Evolutionary conservation across 1,139 yeast species (phyloP).

Genomic region (Kodamaea anthophila): DNA sequence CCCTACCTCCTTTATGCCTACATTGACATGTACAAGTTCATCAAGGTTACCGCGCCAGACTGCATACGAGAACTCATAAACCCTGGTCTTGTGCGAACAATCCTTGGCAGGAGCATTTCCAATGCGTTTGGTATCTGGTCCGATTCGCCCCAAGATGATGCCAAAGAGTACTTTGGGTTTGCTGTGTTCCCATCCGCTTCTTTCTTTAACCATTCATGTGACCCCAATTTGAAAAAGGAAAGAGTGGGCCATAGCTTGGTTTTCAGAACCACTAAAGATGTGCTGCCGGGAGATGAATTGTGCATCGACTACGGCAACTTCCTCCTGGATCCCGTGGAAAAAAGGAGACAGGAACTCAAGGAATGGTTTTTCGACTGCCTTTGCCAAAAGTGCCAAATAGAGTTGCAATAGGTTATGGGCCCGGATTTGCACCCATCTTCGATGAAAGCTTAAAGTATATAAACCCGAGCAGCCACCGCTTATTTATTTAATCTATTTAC

Average conservation of each 20-base stretch:
- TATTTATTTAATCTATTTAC: constrained; percentile 12
- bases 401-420: not conserved
- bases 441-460: no score
- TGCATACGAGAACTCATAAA: constrained; percentile 34
- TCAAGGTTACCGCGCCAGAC: constrained; percentile 37
- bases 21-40: constrained; percentile 45
- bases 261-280: constrained; percentile 22
- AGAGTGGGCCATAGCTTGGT: constrained; percentile 17
- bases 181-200: constrained; percentile 65
- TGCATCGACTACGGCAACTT: constrained; percentile 61
- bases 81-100: constrained; percentile 35
- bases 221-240: constrained; percentile 17
- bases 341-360: constrained; percentile 38
- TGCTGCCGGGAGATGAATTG: constrained; percentile 44
- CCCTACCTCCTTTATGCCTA: constrained; percentile 50
- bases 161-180: constrained; percentile 61
- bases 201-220: constrained; percentile 60
- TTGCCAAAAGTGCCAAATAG: constrained; percentile 39
- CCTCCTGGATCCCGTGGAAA: constrained; percentile 32
- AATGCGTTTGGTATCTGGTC: constrained; percentile 78
- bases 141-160: constrained; percentile 28
- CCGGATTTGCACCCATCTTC: no score
- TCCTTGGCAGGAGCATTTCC: constrained; percentile 61
- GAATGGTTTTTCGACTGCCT: constrained; percentile 62
- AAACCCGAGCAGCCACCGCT: no score